phyloP scores from a whole-genome alignment of 2,329 filamentous ascomycete genomes.

The Xylaria digitata region DNA sequence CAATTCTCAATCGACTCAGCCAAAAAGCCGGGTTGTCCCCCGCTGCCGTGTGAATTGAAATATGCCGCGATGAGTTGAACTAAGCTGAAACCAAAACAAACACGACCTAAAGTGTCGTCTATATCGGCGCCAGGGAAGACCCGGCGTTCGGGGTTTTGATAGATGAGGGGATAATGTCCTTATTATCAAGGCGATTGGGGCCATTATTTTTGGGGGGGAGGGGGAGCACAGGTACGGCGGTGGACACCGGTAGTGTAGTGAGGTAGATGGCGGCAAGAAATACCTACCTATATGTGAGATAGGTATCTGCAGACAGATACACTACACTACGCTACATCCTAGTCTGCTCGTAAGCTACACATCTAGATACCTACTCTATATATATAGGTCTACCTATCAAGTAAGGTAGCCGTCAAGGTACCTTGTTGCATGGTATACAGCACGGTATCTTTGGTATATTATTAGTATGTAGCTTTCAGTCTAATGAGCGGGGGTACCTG shows the following conservation, averaged over 20 bases:
- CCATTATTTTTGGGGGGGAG: conserved; percentile 18
- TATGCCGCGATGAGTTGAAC: conserved; percentile 15
- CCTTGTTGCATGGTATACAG: not conserved
- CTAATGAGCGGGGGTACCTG: conserved; percentile 6
- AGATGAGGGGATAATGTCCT: conserved; percentile 39
- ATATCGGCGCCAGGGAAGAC: conserved; percentile 37
- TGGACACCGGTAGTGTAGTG: conserved; percentile 11
- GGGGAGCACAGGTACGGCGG: conserved; percentile 11
- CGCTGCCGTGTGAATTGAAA: conserved; percentile 10
- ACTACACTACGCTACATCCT: too few species aligned
- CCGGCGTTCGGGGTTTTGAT: conserved; percentile 37
- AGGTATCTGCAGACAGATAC: too few species aligned
- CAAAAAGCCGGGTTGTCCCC: conserved; percentile 19
- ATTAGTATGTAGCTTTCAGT: too few species aligned
- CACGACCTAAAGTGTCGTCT: conserved; percentile 22
- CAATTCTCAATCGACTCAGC: conserved; percentile 11
- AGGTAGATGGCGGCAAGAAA: not conserved
- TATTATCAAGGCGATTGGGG: conserved; percentile 31
- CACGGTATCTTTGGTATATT: conserved; percentile 5
- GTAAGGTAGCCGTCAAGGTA: not conserved
- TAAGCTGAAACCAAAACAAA: conserved; percentile 12
- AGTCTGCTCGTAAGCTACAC: not conserved
- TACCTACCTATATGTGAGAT: too few species aligned
- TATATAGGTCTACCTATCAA: not conserved
- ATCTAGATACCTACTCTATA: not conserved